phyloP scores from a whole-genome alignment of 2,329 filamentous ascomycete species.

The Colletotrichum tropicicola region DNA sequence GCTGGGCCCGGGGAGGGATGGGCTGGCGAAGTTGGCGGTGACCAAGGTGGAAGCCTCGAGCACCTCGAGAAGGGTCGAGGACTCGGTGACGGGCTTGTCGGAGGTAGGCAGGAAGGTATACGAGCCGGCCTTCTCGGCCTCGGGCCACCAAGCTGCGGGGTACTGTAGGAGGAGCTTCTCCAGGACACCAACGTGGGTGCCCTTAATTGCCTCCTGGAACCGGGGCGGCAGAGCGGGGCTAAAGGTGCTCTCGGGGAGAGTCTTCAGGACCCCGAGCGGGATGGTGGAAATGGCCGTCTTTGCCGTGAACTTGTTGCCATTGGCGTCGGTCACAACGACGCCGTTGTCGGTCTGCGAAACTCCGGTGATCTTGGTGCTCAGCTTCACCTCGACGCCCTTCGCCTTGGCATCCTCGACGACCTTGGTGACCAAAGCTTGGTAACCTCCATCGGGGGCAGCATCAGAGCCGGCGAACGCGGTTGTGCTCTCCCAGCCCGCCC shows the following conservation, averaged over 20 bases:
- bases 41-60: slow-evolving; percentile 26
- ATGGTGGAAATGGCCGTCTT: slow-evolving; percentile 27
- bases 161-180: slow-evolving; percentile 29
- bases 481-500: slow-evolving; percentile 21
- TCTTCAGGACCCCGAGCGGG: slow-evolving; percentile 24
- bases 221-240: slow-evolving; percentile 17
- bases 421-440: slow-evolving; percentile 16
- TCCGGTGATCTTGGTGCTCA: slow-evolving; percentile 12
- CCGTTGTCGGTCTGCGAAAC: slow-evolving; percentile 1
- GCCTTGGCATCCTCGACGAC: slow-evolving; percentile 23
- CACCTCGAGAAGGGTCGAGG: slow-evolving; percentile 11
- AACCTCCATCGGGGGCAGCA: slow-evolving; percentile 27
- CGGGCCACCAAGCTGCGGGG: slow-evolving; percentile 25
- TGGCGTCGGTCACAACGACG: slow-evolving; percentile 12
- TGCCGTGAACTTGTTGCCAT: slow-evolving; percentile 24
- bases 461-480: slow-evolving; percentile 24
- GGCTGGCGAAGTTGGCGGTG: slow-evolving; percentile 22
- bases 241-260: slow-evolving; percentile 23
- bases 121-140: slow-evolving; percentile 20
- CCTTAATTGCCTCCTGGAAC: slow-evolving; percentile 18
- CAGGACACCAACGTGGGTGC: slow-evolving; percentile 24
- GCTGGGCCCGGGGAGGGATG: slow-evolving; percentile 17
- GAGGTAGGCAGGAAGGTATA: slow-evolving; percentile 29
- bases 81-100: slow-evolving; percentile 18
- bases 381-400: slow-evolving; percentile 21